Conservation (phyloP, 192 early-diverging fungal species). For the Coemansia sp. region DNA sequence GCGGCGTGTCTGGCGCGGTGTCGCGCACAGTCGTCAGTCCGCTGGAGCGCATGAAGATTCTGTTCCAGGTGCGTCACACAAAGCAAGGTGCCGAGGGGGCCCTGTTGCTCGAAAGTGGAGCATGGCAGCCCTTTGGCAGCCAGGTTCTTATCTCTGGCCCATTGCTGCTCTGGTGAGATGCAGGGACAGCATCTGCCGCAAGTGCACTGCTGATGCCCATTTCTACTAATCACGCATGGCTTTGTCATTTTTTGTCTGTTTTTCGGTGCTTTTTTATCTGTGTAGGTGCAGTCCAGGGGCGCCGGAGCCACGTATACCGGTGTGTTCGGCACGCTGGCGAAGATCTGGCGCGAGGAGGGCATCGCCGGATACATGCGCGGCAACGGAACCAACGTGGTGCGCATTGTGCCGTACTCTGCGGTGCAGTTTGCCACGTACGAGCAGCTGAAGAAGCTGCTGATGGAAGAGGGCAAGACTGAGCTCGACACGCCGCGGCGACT, state of each 20-base stretch:
- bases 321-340: constrained; percentile 67
- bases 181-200: background rate
- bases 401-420: constrained; percentile 80
- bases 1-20: constrained; percentile 74
- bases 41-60: constrained; percentile 81
- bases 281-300: constrained; percentile 48
- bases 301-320: constrained; percentile 67
- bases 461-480: constrained; percentile 67
- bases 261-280: constrained; percentile 21
- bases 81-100: background rate
- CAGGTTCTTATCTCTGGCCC: background rate
- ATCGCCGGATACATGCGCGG: constrained; percentile 71
- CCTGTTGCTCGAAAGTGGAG: background rate
- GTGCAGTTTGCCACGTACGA: constrained; percentile 83
- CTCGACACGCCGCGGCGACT: constrained; percentile 71
- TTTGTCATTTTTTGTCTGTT: background rate
- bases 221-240: background rate
- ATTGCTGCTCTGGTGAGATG: background rate
- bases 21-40: constrained; percentile 80
- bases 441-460: constrained; percentile 70
- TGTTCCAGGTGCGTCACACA: constrained; percentile 68
- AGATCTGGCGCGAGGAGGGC: constrained; percentile 80
- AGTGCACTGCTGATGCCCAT: background rate
- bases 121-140: too few species aligned
- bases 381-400: constrained; percentile 82